These are phyloP conservation scores for Suillus paluster DNA, from an alignment of 768 basidiomycete species.

Conservation along the genomic window DNA sequence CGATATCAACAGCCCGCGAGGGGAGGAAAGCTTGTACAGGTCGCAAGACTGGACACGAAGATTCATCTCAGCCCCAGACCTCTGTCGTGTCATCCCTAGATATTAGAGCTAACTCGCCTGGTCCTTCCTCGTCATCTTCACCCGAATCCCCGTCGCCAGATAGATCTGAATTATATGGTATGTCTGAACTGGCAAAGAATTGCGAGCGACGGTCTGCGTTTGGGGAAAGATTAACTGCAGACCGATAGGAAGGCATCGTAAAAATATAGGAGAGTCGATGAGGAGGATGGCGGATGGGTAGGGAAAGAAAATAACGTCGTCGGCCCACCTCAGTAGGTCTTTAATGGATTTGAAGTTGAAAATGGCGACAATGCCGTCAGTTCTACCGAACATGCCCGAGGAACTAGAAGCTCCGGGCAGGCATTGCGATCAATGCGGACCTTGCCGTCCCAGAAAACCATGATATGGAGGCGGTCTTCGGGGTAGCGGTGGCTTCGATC, in stretches of 20 bases:
- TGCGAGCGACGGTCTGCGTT: slow-evolving; percentile 67
- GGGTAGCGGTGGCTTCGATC: too few relatives aligned
- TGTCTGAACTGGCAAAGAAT: slow-evolving; percentile 63
- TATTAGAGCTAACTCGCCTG: neutral
- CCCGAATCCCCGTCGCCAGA: slow-evolving; percentile 45
- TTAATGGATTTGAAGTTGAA: too few relatives aligned
- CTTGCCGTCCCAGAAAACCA: too few relatives aligned
- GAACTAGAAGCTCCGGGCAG: too few relatives aligned
- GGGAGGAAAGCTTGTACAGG: slow-evolving; percentile 1
- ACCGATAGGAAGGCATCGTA: neutral
- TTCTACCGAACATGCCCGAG: too few relatives aligned
- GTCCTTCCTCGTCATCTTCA: slow-evolving; percentile 19
- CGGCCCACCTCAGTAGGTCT: too few relatives aligned
- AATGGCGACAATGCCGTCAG: too few relatives aligned
- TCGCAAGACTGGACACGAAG: neutral
- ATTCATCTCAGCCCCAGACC: slow-evolving; percentile 26
- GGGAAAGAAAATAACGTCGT: too few relatives aligned
- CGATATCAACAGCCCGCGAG: neutral
- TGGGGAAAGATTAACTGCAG: slow-evolving; percentile 7
- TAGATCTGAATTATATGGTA: slow-evolving; percentile 51
- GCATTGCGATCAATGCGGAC: too few relatives aligned
- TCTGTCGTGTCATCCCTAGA: slow-evolving; percentile 20
- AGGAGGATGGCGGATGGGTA: too few relatives aligned
- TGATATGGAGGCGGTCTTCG: too few relatives aligned
- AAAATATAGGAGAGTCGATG: too few relatives aligned